Conservation (phyloP, 2,329 filamentous ascomycete genomes). For the Dothiorella sarmentorum region DNA sequence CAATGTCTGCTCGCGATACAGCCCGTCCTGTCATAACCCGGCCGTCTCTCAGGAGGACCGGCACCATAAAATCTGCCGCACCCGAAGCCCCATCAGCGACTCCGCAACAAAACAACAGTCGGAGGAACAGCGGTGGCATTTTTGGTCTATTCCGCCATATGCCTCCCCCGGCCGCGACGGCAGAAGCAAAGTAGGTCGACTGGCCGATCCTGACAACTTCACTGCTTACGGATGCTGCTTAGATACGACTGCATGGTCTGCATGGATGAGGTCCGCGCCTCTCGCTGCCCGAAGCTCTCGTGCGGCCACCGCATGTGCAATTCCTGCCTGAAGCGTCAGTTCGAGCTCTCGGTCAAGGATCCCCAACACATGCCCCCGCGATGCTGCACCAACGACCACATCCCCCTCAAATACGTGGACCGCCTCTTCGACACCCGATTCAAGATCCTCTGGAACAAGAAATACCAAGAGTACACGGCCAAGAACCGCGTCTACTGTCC, state of each 20-base stretch:
- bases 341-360: constrained; percentile 72
- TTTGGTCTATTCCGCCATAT: constrained; percentile 31
- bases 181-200: constrained; percentile 28
- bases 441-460: constrained; percentile 76
- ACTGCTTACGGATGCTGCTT: neutral
- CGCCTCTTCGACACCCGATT: constrained; percentile 69
- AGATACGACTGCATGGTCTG: constrained; percentile 5
- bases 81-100: constrained; percentile 22
- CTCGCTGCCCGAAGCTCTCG: constrained; percentile 58
- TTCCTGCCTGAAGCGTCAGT: constrained; percentile 68
- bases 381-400: constrained; percentile 72
- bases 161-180: constrained; percentile 24
- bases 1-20: constrained; percentile 32
- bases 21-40: constrained; percentile 27
- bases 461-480: constrained; percentile 72
- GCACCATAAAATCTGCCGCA: constrained; percentile 28
- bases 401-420: constrained; percentile 73
- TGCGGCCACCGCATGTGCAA: constrained; percentile 83
- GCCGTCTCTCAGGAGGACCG: constrained; percentile 31
- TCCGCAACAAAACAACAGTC: constrained; percentile 21
- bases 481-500: constrained; percentile 77
- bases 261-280: constrained; percentile 1
- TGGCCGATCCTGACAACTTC: constrained; percentile 20
- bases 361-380: constrained; percentile 79
- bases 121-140: constrained; percentile 33